phyloP scores from a whole-genome alignment of 192 early-diverging fungal genomes.

The Coemansia sp. region DNA sequence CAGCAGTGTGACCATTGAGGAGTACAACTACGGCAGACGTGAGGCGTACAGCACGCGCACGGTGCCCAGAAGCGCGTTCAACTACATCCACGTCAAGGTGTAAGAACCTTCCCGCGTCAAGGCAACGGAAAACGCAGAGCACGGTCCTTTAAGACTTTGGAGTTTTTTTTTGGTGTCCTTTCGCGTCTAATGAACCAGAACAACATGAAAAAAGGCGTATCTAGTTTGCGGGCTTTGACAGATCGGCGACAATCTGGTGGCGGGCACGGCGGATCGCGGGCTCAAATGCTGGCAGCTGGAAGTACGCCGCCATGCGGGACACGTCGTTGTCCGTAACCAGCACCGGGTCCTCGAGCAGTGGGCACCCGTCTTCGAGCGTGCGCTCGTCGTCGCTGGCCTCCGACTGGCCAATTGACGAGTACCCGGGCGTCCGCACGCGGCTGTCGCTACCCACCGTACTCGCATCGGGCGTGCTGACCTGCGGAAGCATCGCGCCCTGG shows the following conservation, averaged over 20 bases:
- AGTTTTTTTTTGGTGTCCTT: neutral
- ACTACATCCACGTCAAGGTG: slow-evolving; percentile 37
- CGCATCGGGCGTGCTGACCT: slow-evolving; percentile 9
- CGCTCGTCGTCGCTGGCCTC: slow-evolving; percentile 21
- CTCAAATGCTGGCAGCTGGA: slow-evolving; percentile 51
- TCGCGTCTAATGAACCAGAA: neutral
- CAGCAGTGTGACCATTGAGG: slow-evolving; percentile 34
- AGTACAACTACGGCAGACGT: slow-evolving; percentile 30
- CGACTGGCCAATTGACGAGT: neutral
- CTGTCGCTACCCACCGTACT: slow-evolving; percentile 7
- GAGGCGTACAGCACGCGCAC: slow-evolving; percentile 25
- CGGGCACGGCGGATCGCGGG: slow-evolving; percentile 52
- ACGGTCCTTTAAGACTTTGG: neutral
- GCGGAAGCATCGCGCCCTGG: slow-evolving; percentile 1
- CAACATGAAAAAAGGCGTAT: neutral
- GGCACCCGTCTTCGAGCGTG: slow-evolving; percentile 27
- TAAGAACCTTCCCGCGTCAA: too few species aligned
- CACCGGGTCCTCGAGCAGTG: slow-evolving; percentile 23
- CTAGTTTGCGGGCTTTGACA: slow-evolving; percentile 13
- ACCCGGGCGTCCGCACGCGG: neutral
- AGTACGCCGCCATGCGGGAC: slow-evolving; percentile 34
- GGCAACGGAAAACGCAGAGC: too few species aligned
- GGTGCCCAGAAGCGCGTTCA: slow-evolving; percentile 28
- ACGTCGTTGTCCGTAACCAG: slow-evolving; percentile 37
- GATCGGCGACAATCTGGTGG: slow-evolving; percentile 50